A percentile compares a stretch with the other conserved stretches of the same genome.
Conservation (phyloP, 768 basidiomycete genomes). For the Clavulina sp. region DNA sequence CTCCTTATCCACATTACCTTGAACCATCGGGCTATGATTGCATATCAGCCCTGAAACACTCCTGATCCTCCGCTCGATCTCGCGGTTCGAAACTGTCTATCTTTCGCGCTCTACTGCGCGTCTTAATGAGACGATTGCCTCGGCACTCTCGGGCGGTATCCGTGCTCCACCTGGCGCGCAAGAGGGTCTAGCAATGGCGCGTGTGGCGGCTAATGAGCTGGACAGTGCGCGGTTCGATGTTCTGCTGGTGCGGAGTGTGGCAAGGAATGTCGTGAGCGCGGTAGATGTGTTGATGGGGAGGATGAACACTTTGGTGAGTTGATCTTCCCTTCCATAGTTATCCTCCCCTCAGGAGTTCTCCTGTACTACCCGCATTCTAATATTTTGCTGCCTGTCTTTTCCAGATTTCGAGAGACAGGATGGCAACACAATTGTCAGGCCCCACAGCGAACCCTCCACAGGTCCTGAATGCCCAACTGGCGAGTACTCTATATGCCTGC, state of each 20-base stretch:
- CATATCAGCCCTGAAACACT: constrained; percentile 74
- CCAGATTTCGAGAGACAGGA: constrained; percentile 60
- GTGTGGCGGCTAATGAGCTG: constrained; percentile 75
- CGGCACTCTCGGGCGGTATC: constrained; percentile 55
- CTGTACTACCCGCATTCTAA: neutral
- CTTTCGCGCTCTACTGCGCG: constrained; percentile 67
- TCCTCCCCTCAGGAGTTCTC: neutral
- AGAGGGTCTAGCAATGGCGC: constrained; percentile 62
- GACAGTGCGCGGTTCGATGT: constrained; percentile 91
- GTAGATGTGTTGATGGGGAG: constrained; percentile 51
- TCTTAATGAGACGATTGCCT: constrained; percentile 65
- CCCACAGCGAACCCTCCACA: constrained; percentile 68
- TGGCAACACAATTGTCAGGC: constrained; percentile 56
- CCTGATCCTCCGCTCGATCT: constrained; percentile 65
- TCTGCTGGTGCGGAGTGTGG: constrained; percentile 59
- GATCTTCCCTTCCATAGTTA: neutral
- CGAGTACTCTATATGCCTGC: constrained; percentile 63
- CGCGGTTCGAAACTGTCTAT: constrained; percentile 76
- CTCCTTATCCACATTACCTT: neutral
- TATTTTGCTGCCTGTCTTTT: no score
- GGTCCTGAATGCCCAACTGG: constrained; percentile 54
- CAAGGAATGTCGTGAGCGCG: constrained; percentile 48
- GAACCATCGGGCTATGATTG: constrained; percentile 1
- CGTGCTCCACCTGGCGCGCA: constrained; percentile 52
- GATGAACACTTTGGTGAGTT: constrained; percentile 50